Conservation (phyloP, 805 yeast species). For the Kregervanrija fluxuum region DNA sequence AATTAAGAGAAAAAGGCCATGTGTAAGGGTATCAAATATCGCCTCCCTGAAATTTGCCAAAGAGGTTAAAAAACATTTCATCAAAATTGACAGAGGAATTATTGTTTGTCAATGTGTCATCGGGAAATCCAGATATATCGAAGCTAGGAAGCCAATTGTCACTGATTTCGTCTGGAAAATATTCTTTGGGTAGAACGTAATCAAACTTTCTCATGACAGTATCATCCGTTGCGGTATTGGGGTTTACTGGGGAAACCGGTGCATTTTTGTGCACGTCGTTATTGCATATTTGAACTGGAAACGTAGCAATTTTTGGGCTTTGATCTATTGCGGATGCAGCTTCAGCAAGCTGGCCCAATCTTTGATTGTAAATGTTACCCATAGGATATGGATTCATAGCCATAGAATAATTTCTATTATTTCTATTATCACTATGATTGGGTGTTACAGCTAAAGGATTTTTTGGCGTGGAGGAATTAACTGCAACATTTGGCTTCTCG, state of each 20-base stretch:
- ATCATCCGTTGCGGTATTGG: constrained; percentile 4
- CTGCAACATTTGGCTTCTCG: too few relatives aligned
- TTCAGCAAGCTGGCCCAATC: background rate
- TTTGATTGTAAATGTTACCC: too few relatives aligned
- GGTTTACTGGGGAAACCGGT: too few relatives aligned
- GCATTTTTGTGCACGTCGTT: constrained; percentile 1
- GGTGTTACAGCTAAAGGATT: too few relatives aligned
- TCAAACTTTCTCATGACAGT: background rate
- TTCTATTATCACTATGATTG: too few relatives aligned
- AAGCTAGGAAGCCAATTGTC: constrained; percentile 19
- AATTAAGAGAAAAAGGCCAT: background rate
- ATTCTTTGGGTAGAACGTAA: background rate
- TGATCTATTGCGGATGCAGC: background rate
- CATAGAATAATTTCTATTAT: too few relatives aligned
- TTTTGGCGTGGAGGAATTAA: too few relatives aligned
- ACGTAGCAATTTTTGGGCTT: background rate
- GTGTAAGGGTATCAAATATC: background rate
- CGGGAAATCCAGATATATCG: constrained; percentile 13
- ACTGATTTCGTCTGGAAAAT: constrained; percentile 12
- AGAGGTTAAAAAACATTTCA: too few relatives aligned
- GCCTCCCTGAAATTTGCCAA: too few relatives aligned
- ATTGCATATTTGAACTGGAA: background rate
- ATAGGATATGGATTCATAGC: too few relatives aligned
- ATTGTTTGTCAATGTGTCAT: background rate
- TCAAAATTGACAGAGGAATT: too few relatives aligned